Conservation (phyloP, 257 asterid species). For the Perilla frutescens region DNA sequence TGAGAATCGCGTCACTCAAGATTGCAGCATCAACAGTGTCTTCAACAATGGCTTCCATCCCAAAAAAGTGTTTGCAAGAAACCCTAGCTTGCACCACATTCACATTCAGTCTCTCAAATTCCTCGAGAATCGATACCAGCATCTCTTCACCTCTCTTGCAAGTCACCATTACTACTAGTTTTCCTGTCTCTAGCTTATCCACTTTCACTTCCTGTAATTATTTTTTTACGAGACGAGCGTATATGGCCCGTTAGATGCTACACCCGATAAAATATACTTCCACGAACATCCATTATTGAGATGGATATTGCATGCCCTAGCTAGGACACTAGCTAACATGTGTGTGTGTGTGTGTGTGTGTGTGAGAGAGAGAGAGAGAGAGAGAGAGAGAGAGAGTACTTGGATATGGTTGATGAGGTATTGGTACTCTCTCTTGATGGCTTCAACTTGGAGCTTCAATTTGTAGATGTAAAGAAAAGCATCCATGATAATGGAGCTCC, state of each 20-base stretch:
- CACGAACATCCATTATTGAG: not conserved
- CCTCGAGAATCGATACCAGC: constrained; percentile 59
- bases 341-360: not conserved
- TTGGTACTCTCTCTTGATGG: constrained; percentile 61
- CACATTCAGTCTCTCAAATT: constrained; percentile 56
- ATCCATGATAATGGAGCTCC: constrained; percentile 65
- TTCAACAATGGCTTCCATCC: constrained; percentile 74
- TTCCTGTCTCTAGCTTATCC: constrained; percentile 55
- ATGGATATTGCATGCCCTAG: too few relatives aligned
- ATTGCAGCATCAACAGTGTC: constrained; percentile 46
- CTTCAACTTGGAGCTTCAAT: constrained; percentile 68
- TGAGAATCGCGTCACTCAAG: constrained; percentile 47
- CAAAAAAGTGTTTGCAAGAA: constrained; percentile 57
- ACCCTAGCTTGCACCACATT: constrained; percentile 56
- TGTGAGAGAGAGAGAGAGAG: constrained; percentile 17
- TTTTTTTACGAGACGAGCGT: not conserved
- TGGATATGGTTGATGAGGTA: constrained; percentile 55
- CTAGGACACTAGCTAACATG: not conserved
- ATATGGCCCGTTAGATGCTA: not conserved
- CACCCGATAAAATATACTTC: not conserved
- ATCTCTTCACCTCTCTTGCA: constrained; percentile 66
- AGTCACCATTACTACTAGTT: constrained; percentile 47
- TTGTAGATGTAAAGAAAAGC: constrained; percentile 71
- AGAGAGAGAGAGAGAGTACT: constrained; percentile 33
- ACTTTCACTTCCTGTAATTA: constrained; percentile 66